Evolutionary conservation across 805 yeast species (phyloP), one percentile per base, ranked within the genome.

Genomic region (Clavispora asparagi): DNA sequence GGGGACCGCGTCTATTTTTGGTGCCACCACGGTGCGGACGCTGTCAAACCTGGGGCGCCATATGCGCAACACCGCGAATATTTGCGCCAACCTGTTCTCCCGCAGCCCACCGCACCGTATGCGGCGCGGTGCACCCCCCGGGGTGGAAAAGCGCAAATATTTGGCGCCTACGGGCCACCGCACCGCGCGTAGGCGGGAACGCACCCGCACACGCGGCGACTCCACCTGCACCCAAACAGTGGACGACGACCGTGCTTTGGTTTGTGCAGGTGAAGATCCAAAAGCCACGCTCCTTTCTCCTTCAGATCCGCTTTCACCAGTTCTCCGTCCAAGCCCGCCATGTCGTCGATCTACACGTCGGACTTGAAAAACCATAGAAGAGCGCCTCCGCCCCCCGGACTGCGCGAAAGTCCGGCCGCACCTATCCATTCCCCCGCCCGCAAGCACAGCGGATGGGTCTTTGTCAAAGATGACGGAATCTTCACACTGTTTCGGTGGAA

Each of bases 401-500:
- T 35, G 28, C 38, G 14, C 25, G 17, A 11, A 5, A 8, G 10
- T 10, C 19, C 23, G 28, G 19, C 19, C 36, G 31, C 39, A 26
- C 44, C 49, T 23, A 41, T 48, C 41, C 43, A 41, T 23, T 29
- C 52, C 40, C 32, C 46, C n/a, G 36, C 51, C 12, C 46, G 52
- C n/a, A 53, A 51, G 33, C 68, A 64, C 47, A 75, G 80, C 47
- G 97, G 97, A 0, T 91, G 96, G 95, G 91, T 89, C 19, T 86
- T 87, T 45, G 82, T 89, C 48, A 91, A 88, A 63, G 98, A 92
- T 57, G 97, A 92, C 57, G 97, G 97, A 12, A 60, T 72, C 27
- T 70, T 92, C 51, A 79, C 88, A 52, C 80, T 90, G 6, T 90
- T 91, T 62, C 73, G 95, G 55, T 92, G 99, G 99, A 90, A 91